phyloP scores from a whole-genome alignment of 768 basidiomycete genomes.

The Sporobolomyces phaffii region DNA sequence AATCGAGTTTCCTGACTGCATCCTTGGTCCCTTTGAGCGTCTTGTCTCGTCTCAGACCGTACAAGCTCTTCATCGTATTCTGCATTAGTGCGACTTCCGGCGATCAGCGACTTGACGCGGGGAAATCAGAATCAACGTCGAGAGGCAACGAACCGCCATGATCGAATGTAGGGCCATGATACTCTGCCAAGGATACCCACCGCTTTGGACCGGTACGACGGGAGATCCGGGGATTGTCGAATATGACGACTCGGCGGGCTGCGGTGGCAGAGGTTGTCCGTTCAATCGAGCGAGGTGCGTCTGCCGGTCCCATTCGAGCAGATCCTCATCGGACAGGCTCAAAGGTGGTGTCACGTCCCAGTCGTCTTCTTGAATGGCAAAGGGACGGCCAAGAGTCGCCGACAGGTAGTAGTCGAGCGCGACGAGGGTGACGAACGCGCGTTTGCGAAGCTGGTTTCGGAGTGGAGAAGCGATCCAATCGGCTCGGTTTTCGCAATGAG shows the following conservation, averaged over 20 bases:
- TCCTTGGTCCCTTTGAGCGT: conserved; percentile 1
- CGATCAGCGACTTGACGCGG: too few species aligned
- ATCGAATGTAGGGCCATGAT: not conserved
- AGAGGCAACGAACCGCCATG: not conserved
- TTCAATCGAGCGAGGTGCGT: not conserved
- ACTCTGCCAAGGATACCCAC: not conserved
- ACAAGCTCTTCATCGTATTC: conserved; percentile 1
- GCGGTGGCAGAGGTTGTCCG: not conserved
- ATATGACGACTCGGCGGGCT: not conserved
- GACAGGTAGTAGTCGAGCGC: conserved; percentile 40
- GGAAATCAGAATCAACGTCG: too few species aligned
- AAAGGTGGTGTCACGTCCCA: conserved; percentile 46
- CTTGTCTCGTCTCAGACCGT: conserved; percentile 2
- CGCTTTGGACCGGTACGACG: not conserved
- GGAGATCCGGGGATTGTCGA: not conserved
- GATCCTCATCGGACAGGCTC: conserved; percentile 13
- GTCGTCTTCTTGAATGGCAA: conserved; percentile 70
- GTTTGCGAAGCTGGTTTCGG: conserved; percentile 70
- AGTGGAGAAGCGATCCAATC: conserved; percentile 44
- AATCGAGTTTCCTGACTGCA: conserved; percentile 19
- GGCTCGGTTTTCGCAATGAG: conserved; percentile 58
- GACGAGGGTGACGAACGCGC: conserved; percentile 59
- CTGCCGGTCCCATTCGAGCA: conserved; percentile 24
- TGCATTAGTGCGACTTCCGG: not conserved
- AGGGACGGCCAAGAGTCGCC: conserved; percentile 59